A percentile compares a stretch with the other conserved stretches of the same genome.
phyloP scores from a whole-genome alignment of 768 basidiomycete species.

The Hortiboletus campestris region DNA sequence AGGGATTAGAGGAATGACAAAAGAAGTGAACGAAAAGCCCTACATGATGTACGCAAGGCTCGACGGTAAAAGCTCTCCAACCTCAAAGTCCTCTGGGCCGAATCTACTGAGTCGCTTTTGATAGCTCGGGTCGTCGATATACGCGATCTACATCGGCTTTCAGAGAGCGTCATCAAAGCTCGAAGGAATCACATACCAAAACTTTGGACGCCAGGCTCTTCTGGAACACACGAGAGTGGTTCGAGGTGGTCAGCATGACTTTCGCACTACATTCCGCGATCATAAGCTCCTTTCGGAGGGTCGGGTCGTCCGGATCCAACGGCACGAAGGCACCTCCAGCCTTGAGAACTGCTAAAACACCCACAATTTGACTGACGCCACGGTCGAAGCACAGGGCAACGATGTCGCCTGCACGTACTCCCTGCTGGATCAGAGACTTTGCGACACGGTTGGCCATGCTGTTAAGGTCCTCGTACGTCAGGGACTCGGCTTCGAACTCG shows the following conservation, averaged over 20 bases:
- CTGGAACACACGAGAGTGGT: constrained; percentile 22
- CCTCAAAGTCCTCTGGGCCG: constrained; percentile 17
- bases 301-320: constrained; percentile 30
- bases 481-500: constrained; percentile 28
- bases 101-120: constrained; percentile 20
- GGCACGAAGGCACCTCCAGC: constrained; percentile 28
- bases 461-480: constrained; percentile 35
- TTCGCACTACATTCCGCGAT: constrained; percentile 27
- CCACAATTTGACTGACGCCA: constrained; percentile 28
- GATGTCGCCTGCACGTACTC: constrained; percentile 25
- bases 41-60: constrained; percentile 30
- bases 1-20: neutral
- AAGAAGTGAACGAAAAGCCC: neutral
- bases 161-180: neutral
- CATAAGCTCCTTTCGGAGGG: constrained; percentile 28
- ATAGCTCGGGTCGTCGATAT: constrained; percentile 31
- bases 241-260: constrained; percentile 27
- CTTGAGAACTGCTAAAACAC: constrained; percentile 32
- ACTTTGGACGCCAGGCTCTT: constrained; percentile 24
- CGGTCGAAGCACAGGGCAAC: constrained; percentile 31
- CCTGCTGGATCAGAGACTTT: constrained; percentile 23
- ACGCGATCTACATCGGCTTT: constrained; percentile 17
- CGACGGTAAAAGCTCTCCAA: constrained; percentile 20
- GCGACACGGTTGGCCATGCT: constrained; percentile 34
- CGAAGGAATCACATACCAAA: constrained; percentile 9